Conservation (phyloP, 345 rosid species). For the Lumnitzera racemosa region DNA sequence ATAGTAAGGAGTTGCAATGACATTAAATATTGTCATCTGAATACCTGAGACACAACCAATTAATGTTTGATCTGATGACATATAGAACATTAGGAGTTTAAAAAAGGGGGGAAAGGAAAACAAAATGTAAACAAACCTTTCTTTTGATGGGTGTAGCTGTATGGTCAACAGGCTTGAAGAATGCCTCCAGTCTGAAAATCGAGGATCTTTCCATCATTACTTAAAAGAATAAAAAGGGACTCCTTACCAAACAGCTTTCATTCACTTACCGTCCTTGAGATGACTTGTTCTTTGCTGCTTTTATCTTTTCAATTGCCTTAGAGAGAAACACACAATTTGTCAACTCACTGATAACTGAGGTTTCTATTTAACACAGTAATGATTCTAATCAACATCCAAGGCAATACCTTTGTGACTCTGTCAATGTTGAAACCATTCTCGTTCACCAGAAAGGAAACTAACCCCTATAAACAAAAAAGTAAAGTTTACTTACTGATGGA, state of each 20-base stretch:
- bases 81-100: no score
- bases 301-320: slow-evolving; percentile 83
- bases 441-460: slow-evolving; percentile 53
- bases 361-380: no score
- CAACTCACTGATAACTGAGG: neutral
- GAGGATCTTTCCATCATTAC: no score
- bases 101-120: no score
- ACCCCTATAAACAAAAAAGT: slow-evolving; percentile 8
- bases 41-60: no score
- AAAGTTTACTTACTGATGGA: neutral
- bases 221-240: no score
- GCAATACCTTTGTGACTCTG: slow-evolving; percentile 71
- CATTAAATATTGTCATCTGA: no score
- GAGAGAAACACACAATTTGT: slow-evolving; percentile 2
- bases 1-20: no score
- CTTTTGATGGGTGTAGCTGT: slow-evolving; percentile 49
- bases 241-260: neutral
- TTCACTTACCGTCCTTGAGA: slow-evolving; percentile 72
- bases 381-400: neutral
- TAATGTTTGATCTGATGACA: no score
- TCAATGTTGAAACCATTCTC: slow-evolving; percentile 87
- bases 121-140: slow-evolving; percentile 34
- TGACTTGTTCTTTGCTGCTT: slow-evolving; percentile 84
- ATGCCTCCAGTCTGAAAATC: slow-evolving; percentile 57
- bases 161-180: slow-evolving; percentile 61